These are phyloP conservation scores for Cylindrotheca closterium DNA, from an alignment of 108 stramenopile species.

Conservation along the genomic window DNA sequence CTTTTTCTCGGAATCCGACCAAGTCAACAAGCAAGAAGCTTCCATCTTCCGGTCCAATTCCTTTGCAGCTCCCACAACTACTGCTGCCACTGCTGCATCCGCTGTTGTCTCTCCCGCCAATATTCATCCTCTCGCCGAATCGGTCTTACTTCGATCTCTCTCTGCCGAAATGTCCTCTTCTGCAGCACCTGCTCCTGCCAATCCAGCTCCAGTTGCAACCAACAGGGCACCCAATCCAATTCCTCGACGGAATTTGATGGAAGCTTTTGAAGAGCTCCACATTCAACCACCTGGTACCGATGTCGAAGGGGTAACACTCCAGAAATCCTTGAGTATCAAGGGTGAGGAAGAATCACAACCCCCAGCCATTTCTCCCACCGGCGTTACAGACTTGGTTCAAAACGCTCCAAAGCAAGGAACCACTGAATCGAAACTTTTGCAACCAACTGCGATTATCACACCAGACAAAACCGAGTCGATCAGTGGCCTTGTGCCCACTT, in stretches of 20 bases:
- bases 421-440: not conserved
- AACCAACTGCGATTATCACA: not conserved
- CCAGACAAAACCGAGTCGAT: conserved; percentile 2
- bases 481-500: conserved; percentile 32
- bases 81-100: not conserved
- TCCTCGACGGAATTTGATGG: conserved; percentile 48
- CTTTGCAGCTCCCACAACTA: not conserved
- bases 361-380: conserved; percentile 43
- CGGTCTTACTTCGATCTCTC: conserved; percentile 14
- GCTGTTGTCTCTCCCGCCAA: conserved; percentile 1
- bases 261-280: conserved; percentile 58
- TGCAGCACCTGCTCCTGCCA: conserved; percentile 6
- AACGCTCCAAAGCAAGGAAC: not conserved
- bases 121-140: conserved; percentile 4
- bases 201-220: not conserved
- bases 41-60: conserved; percentile 1
- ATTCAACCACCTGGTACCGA: conserved; percentile 20
- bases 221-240: conserved; percentile 25
- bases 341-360: not conserved
- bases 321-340: too few species aligned
- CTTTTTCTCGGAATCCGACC: conserved; percentile 1
- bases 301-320: conserved; percentile 4
- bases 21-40: conserved; percentile 4
- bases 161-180: conserved; percentile 5
- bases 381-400: conserved; percentile 32